Evolutionary conservation across 768 basidiomycete genomes (phyloP), one percentile per base, ranked within the genome.

Genomic region (Leccinellum luteum): DNA sequence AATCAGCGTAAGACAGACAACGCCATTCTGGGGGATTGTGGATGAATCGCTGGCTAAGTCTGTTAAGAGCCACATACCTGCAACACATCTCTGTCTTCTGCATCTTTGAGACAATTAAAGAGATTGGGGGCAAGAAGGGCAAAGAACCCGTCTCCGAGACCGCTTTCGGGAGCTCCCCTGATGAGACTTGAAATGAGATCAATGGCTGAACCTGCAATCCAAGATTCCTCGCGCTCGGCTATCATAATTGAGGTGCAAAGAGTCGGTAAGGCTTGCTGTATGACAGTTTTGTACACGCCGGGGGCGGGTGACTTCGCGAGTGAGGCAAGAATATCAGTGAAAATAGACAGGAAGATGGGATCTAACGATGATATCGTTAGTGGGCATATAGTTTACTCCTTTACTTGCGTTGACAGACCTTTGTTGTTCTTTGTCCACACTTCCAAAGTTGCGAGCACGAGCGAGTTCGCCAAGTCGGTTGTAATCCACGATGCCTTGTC

Each of bases 361-460:
- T 99, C 97, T 89, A 61, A 21, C 76, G 58, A 35, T 48, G 28
- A 48, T 61, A 35, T 50, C 23, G 28, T 60, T 44, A 60, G 19
- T 34, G 10, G 17, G 51, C 38, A 43, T 50, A 23, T 19, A 49
- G 4, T 31, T 27, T 2, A 27, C n/a, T 19, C 34, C 12, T 8
- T 25, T 30, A 27, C n/a, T 35, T 34, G 28, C 28, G 48, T 30
- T 6, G 53, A 28, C 54, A 35, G 44, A 91, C 94, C 95, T 78
- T 87, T 91, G 66, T 85, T 90, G 61, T 92, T 94, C 69, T 87
- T 88, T 45, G 82, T 79, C 94, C 94, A 98, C 21, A 91, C 87
- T 43, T 91, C 85, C 41, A 96, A 78, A 10, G 87, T 74, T 4
- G 86, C 85, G 12, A 79, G 68, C 10, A 87, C 84, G 21, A 98